These are phyloP conservation scores for Pseudohalonectria lignicola DNA, from an alignment of 2,329 filamentous ascomycete genomes.

Conservation along the genomic window DNA sequence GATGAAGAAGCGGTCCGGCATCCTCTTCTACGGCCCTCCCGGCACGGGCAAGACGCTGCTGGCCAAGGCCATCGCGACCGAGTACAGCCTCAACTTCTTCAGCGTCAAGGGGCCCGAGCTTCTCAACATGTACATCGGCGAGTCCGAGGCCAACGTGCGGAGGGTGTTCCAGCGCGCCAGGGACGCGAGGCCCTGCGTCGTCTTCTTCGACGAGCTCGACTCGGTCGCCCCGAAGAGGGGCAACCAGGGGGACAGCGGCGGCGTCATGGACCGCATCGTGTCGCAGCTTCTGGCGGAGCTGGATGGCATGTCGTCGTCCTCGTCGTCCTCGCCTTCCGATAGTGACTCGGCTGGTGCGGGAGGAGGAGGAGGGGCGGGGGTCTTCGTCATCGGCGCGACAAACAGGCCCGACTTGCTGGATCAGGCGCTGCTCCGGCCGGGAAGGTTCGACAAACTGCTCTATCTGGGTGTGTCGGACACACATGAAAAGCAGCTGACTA, in stretches of 20 bases:
- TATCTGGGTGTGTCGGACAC: constrained; percentile 95
- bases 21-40: constrained; percentile 83
- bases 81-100: constrained; percentile 92
- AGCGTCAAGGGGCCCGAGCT: constrained; percentile 85
- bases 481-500: constrained; percentile 90
- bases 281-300: constrained; percentile 89
- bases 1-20: constrained; percentile 95
- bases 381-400: constrained; percentile 94
- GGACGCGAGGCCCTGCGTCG: constrained; percentile 77
- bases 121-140: constrained; percentile 93
- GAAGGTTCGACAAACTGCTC: constrained; percentile 96
- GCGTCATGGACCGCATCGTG: constrained; percentile 97
- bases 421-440: constrained; percentile 77
- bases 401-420: constrained; percentile 91
- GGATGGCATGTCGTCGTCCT: constrained; percentile 90
- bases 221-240: constrained; percentile 92
- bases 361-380: constrained; percentile 34
- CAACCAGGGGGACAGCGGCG: constrained; percentile 93
- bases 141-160: constrained; percentile 85
- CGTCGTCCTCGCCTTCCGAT: not conserved
- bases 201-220: constrained; percentile 90
- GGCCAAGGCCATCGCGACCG: constrained; percentile 85
- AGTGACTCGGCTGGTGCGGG: too few relatives aligned
- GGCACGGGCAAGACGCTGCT: constrained; percentile 89
- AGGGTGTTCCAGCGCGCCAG: constrained; percentile 80